A percentile compares a stretch with the other conserved stretches of the same genome.
phyloP scores from a whole-genome alignment of 2,329 filamentous ascomycete genomes.

The Aspergillus sp. region DNA sequence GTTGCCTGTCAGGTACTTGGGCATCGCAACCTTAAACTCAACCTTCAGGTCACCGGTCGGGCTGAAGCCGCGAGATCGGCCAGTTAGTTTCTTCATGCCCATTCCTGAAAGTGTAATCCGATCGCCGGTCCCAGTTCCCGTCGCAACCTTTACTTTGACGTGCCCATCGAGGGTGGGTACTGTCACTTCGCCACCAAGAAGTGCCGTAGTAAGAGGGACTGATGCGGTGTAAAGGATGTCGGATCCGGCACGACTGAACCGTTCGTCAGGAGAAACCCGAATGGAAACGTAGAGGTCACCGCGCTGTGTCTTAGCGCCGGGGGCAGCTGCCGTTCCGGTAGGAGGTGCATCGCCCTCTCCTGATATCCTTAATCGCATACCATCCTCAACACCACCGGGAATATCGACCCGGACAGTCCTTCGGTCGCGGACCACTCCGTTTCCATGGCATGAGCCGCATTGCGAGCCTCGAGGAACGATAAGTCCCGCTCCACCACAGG shows the following conservation, averaged over 20 bases:
- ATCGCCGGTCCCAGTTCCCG: constrained; percentile 89
- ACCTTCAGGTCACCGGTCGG: constrained; percentile 81
- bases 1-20: constrained; percentile 87
- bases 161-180: constrained; percentile 89
- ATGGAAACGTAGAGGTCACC: constrained; percentile 93
- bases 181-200: constrained; percentile 85
- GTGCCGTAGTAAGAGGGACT: constrained; percentile 87
- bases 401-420: constrained; percentile 88
- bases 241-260: constrained; percentile 82
- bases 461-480: constrained; percentile 76
- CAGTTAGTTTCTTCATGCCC: constrained; percentile 86
- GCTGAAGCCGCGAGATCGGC: constrained; percentile 54
- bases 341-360: constrained; percentile 85
- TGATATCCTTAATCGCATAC: constrained; percentile 83
- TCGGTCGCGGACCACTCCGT: constrained; percentile 79
- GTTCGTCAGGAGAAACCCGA: constrained; percentile 81
- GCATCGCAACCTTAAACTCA: constrained; percentile 93
- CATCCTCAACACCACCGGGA: constrained; percentile 91
- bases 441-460: constrained; percentile 75
- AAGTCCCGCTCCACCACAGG: constrained; percentile 77
- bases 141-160: constrained; percentile 86
- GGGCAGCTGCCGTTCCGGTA: constrained; percentile 67
- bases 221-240: constrained; percentile 91
- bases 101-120: constrained; percentile 83
- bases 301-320: constrained; percentile 64